phyloP scores from a whole-genome alignment of 148 eudicot species.

The Camellia japonica region DNA sequence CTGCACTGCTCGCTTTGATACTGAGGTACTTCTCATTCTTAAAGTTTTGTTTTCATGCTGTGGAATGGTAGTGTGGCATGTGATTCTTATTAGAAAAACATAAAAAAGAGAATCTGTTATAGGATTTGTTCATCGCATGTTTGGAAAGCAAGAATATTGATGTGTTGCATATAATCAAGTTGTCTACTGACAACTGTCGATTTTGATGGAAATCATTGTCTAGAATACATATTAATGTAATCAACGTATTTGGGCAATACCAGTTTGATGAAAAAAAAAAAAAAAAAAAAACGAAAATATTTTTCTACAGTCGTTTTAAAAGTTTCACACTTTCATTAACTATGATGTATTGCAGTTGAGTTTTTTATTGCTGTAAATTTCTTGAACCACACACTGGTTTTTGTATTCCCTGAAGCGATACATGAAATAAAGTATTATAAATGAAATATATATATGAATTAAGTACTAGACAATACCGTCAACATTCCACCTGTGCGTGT shows the following conservation, averaged over 20 bases:
- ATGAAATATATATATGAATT: background rate
- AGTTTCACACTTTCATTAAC: background rate
- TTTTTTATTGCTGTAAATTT: background rate
- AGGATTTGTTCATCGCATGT: no score
- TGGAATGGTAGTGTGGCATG: background rate
- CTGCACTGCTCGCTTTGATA: constrained; percentile 49
- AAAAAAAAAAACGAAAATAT: background rate
- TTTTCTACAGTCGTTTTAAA: background rate
- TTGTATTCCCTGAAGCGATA: background rate
- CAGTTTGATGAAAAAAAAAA: background rate
- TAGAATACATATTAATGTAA: background rate
- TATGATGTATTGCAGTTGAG: background rate
- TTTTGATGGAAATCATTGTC: background rate
- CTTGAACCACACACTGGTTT: background rate
- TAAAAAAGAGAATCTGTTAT: no score
- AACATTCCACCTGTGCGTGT: background rate
- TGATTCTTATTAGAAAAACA: no score
- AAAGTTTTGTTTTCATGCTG: background rate
- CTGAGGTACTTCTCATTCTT: constrained; percentile 31
- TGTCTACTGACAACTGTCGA: background rate
- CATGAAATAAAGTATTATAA: background rate
- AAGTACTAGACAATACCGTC: background rate
- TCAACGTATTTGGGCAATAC: background rate
- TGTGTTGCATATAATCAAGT: background rate
- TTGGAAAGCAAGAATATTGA: no score